Evolutionary conservation across 805 yeast species (phyloP).

Genomic region (Scheffersomyces amazonensis): DNA sequence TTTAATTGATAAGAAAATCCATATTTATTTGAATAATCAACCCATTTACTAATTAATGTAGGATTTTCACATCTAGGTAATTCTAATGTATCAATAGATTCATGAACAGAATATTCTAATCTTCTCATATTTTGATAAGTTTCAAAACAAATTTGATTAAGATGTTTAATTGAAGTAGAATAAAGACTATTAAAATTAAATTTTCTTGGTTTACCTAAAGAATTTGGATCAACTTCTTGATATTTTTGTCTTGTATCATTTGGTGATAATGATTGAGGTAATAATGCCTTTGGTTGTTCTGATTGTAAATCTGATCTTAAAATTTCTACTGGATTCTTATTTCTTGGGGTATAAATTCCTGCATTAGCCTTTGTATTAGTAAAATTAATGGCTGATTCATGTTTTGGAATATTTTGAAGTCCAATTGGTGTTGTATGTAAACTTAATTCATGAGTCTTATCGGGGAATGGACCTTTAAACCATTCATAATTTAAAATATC

Average conservation of each 20-base stretch:
- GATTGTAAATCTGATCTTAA: slow-evolving; percentile 67
- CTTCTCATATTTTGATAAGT: slow-evolving; percentile 39
- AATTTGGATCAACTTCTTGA: slow-evolving; percentile 56
- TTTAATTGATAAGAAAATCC: slow-evolving; percentile 93
- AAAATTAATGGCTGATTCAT: slow-evolving; percentile 67
- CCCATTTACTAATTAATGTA: slow-evolving; percentile 89
- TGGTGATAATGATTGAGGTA: slow-evolving; percentile 91
- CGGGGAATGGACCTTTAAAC: slow-evolving; percentile 87
- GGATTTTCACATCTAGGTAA: slow-evolving; percentile 54
- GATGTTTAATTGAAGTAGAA: slow-evolving; percentile 34
- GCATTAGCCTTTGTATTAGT: slow-evolving; percentile 60
- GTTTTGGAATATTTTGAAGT: slow-evolving; percentile 49
- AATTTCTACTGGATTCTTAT: slow-evolving; percentile 66
- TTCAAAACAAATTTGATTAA: slow-evolving; percentile 36
- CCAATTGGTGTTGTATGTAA: slow-evolving; percentile 61
- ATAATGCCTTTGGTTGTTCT: slow-evolving; percentile 62
- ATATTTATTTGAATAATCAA: slow-evolving; percentile 92
- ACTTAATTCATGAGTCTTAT: slow-evolving; percentile 57
- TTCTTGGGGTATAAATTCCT: slow-evolving; percentile 55
- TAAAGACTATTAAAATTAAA: slow-evolving; percentile 39
- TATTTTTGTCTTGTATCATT: slow-evolving; percentile 87
- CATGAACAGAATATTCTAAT: slow-evolving; percentile 36
- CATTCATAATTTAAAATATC: slow-evolving; percentile 80
- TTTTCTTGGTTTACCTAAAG: slow-evolving; percentile 32
- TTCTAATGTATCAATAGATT: slow-evolving; percentile 29